Base-by-base conservation (phyloP, 2,329 filamentous ascomycete genomes). In the Epicoccum sorghinum region DNA sequence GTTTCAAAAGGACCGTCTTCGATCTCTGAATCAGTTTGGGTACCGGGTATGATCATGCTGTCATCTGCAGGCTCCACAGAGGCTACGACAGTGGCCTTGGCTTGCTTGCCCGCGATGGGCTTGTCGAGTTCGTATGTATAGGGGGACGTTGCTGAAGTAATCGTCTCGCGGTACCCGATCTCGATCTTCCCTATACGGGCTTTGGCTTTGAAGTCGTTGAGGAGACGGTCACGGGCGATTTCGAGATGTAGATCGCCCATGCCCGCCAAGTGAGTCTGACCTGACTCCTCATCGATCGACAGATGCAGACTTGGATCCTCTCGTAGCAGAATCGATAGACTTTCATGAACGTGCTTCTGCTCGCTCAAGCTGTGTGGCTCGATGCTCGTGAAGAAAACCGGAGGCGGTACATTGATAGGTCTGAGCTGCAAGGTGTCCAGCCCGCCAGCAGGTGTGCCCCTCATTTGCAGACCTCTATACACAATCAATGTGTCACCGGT, bases 191-290 rank as follows among this genome's bases (percentile, higher is more conserved):
- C 93, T 80, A 96, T 96, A 14, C 78, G 87, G 58, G 81, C 92
- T 82, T 86, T 96, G 74, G 80, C 91, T 72, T 95, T 96, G 77
- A 97, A 88, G 68, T 96, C 91, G 47, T 91, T 90, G 61, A 95
- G 86, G 8, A 99, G 84, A 38, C 93, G 86, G 73, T 98, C 91
- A 44, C 91, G 82, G 0, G 93, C 93, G 43, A 99, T 95, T 66
- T 99, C 95, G 0, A 99, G 82, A 74, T 99, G 95, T 25, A 99
- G 83, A 67, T 96, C 91, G 7, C 95, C 95, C 95, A 99, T 98
- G 4, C 95, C 95, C 47, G 93, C 93, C 0, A 99, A 82, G 29
- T 96, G 88, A 41, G 95, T 97, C 68, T 96, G 92, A 2, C 95
- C 95, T 1, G 91, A 93, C 72, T 97, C 95, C 58, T 93, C 86